Evolutionary conservation across 176 grass and related monocot genomes (phyloP), one percentile per base, ranked within the genome.

Genomic region (Aegilops longissima): DNA sequence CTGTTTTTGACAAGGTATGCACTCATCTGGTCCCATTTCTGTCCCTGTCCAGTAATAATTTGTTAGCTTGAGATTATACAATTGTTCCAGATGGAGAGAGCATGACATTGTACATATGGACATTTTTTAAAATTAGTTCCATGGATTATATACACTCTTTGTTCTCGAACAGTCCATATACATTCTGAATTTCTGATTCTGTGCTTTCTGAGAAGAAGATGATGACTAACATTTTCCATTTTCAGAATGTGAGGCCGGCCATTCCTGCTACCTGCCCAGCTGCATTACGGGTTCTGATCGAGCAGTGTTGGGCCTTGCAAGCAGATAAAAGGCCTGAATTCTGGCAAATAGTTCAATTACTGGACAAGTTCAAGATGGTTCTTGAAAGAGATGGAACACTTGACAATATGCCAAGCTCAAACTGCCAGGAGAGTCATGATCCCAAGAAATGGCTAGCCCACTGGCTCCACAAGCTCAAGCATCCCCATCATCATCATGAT

Each of bases 311-410:
- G 97, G 45, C 85, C 34, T 83, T 56, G 6, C 73, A 90, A 52
- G 85, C 94, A 13, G 92, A 94, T 51, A 99, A 96, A 86, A 94
- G 97, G 80, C 97, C 97, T 23, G 92, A 94, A 49, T 99, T 99
- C 77, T 94, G 77, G 80, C 92, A 96, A 76, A 93, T 96, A 51
- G 92, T 93, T 80, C 87, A 96, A 58, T 73, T 96, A 73, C 58
- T 99, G 70, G 92, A 99, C 49, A 92, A 99, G 84, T 96, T 96
- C 81, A 90, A 93, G 77, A 78, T 61, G 6, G 83, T 76, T 78
- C 71, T 96, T 49, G 72, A 88, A 21, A 86, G 69, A 86, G 92
- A 96, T 80, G 94, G 94, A 45, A 91, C 82, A 16, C 92, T 99
- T 6, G 76, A 94, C 25, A 88, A 86, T 47, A 82, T 96, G 61